Conservation (phyloP, 176 grass and related monocot species). For the Cenchrus americanus region DNA sequence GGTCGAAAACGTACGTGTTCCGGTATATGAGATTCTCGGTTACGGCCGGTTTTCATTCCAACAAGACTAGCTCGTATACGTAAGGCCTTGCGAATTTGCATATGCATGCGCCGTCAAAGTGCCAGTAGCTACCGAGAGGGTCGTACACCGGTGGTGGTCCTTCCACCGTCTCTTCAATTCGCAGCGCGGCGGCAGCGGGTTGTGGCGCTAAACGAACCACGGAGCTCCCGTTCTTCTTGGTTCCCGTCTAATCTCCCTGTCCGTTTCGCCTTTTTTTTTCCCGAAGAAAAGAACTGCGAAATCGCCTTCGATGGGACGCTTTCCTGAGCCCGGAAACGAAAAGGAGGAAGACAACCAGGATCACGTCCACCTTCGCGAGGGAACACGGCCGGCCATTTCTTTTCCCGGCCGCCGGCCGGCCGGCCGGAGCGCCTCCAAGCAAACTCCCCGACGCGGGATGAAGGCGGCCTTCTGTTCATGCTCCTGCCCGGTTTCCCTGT, state of each 20-base stretch:
- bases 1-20: no score
- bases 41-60: no score
- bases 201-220: constrained; percentile 15
- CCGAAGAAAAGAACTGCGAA: neutral
- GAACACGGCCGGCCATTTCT: neutral
- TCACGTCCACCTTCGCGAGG: neutral
- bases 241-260: constrained; percentile 15
- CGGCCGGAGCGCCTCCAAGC: neutral
- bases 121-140: neutral
- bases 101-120: neutral
- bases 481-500: neutral
- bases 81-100: neutral
- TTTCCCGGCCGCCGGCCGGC: neutral
- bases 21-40: no score
- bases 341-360: neutral
- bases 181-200: neutral
- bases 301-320: neutral
- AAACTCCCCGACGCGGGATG: neutral
- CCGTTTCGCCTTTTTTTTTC: no score
- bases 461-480: neutral
- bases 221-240: neutral
- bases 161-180: neutral
- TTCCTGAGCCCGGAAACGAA: neutral
- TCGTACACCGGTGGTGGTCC: neutral
- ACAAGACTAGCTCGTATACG: neutral